These are phyloP conservation scores for Ettlia oleoabundans DNA, from an alignment of 139 green algal species.

Conservation along the genomic window DNA sequence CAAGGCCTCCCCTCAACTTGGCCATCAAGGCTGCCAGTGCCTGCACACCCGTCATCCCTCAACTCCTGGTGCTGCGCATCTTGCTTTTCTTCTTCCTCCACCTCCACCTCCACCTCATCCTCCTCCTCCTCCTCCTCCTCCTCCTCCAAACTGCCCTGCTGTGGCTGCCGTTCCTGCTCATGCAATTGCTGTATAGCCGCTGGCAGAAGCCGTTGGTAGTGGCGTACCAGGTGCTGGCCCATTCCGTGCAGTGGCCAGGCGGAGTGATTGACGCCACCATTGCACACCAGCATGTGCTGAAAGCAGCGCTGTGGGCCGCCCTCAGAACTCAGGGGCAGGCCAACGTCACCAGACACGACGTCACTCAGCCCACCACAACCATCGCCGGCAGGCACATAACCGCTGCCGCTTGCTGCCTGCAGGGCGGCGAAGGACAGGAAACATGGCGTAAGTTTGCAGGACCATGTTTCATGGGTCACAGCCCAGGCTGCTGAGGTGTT, in stretches of 20 bases:
- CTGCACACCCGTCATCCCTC: too few relatives aligned
- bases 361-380: too few relatives aligned
- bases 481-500: not conserved
- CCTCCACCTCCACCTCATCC: not conserved
- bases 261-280: not conserved
- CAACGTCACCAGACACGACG: not conserved
- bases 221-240: not conserved
- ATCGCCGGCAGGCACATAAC: not conserved
- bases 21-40: too few relatives aligned
- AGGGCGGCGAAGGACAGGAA: not conserved
- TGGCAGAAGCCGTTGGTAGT: too few relatives aligned
- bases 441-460: not conserved
- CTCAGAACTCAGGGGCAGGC: not conserved
- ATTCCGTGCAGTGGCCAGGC: constrained; percentile 13
- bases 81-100: not conserved
- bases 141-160: not conserved
- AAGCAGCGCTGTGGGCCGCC: constrained; percentile 30
- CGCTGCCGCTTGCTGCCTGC: not conserved
- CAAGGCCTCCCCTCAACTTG: too few relatives aligned
- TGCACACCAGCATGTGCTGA: constrained; percentile 8
- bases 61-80: too few relatives aligned
- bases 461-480: not conserved
- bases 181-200: not conserved
- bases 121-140: not conserved
- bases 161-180: not conserved